Evolutionary conservation across 352 stramenopile genomes (phyloP), one percentile per base, ranked within the genome.

Genomic region (Pythium graminicola): DNA sequence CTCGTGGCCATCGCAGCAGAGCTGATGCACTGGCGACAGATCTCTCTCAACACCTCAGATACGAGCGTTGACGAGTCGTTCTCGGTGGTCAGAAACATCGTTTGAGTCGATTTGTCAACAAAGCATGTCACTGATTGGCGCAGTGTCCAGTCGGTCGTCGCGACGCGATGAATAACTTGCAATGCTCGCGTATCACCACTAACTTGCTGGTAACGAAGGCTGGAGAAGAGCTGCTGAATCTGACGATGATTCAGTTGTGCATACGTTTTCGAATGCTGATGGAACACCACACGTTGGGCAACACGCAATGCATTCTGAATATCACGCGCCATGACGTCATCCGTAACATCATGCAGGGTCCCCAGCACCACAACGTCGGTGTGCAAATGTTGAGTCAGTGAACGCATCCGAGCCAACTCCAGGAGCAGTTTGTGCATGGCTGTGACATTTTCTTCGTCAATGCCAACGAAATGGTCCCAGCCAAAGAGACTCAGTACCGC

Each of bases 11-110:
- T 62, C 39, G 65, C 49, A 1, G 33, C n/a, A n/a, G n/a, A 22
- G 17, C 73, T 72, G 26, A 91, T 73, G 22, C 79, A 69, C 52
- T 82, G 84, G 5, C 65, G 69, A 36, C 64, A 73, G 16, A 86
- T 13, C 29, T 86, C 76, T 52, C 82, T 71, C 27, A 91, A 57
- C 17, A 81, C 67, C 3, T 70, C 42, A 46, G 78, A 86, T 23
- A 86, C 43, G 24, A 28, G 24, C n/a, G 36, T 42, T 19, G 26
- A 27, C 22, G 39, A 50, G 16, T 44, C 24, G 9, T 10, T 45
- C 19, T 10, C 20, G 19, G 14, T 38, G 6, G 20, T 26, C n/a
- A 47, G 52, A 22, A 72, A 44, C 29, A 82, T 82, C 24, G 82
- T 22, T 10, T 59, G 67, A 7, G 40, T 62, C 3, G 49, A 54